These are phyloP conservation scores for Fusarium algeriense DNA, from an alignment of 2,329 filamentous ascomycete genomes.

Conservation along the genomic window DNA sequence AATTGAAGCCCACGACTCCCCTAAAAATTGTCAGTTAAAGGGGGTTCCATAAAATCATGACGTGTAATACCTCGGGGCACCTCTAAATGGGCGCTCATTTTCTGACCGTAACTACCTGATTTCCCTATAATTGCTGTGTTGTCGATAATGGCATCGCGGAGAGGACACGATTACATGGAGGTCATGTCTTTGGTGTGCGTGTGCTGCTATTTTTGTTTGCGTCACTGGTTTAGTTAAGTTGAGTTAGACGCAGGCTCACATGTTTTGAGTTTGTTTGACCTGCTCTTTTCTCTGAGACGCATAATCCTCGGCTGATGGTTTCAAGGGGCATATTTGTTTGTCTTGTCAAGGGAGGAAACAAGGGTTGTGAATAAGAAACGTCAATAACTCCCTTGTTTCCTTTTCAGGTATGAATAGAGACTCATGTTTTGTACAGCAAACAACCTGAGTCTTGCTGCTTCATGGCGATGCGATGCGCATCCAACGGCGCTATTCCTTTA, in stretches of 20 bases:
- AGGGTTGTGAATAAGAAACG: constrained; percentile 6
- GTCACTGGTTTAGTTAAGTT: constrained; percentile 37
- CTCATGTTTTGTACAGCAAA: neutral
- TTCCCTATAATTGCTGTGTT: constrained; percentile 38
- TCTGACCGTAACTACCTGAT: constrained; percentile 23
- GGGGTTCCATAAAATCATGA: constrained; percentile 8
- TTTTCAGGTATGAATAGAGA: neutral
- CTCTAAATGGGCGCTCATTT: constrained; percentile 38
- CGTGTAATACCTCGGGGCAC: constrained; percentile 37
- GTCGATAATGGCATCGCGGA: constrained; percentile 42
- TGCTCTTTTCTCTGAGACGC: constrained; percentile 24
- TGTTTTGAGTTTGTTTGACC: constrained; percentile 41
- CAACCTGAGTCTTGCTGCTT: neutral
- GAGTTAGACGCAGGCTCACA: constrained; percentile 21
- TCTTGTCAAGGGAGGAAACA: constrained; percentile 10
- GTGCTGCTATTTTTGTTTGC: constrained; percentile 38
- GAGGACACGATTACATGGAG: constrained; percentile 43
- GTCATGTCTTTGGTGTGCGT: constrained; percentile 13
- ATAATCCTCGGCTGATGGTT: constrained; percentile 47
- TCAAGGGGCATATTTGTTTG: constrained; percentile 26
- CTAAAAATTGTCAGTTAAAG: constrained; percentile 44
- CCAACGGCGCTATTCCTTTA: constrained; percentile 32
- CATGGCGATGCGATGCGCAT: constrained; percentile 4
- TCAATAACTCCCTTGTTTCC: neutral
- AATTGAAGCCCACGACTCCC: constrained; percentile 60